Base-by-base conservation (phyloP, 441 rosid genomes). In the Pelargonium hybrid region DNA sequence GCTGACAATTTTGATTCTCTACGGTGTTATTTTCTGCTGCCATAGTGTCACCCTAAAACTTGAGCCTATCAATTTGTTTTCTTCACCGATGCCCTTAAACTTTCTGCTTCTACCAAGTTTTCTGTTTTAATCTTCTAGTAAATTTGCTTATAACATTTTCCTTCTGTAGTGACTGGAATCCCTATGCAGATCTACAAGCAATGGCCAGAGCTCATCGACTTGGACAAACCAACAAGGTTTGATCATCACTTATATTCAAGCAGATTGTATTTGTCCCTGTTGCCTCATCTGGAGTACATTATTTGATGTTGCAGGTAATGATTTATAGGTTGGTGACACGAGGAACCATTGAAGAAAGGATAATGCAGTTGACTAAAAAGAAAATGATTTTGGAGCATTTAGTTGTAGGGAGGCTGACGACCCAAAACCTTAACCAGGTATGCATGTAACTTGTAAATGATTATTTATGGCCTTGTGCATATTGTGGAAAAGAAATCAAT, bases 171-270 rank as follows among this genome's bases (percentile, higher is more conserved):
- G 99, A 92, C 82, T 95, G 98, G 99, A 95, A 95, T 82, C 98
- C 98, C 52, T 95, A 95, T 84, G 97, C 98, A 74, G 97, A 95
- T 85, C 95, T 92, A 74, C 98, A 95, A 80, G 98, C 99, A 70
- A 92, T 95, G 97, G 98, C 99, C 74, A 91, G 99, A 82, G 99
- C 99, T 73, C 98, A 95, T 87, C 89, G 98, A 73, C 98, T 92
- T 66, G 98, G 99, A 73, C 98, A 95, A 82, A 92, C 90, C 65
- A 95, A 92, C 81, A 92, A 93, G 94, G 98, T 92, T 71, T 34
- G 39, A 34, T 34, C 6, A 34, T 34, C 39, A 34, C 39, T 34
- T 5, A 34, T 34, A 34, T 34, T 34, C 39, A 34, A 34, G 39
- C 39, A 34, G 8, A 34, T 69, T 61, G 66, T 10, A 63, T 6